Conservation (phyloP, 2,329 filamentous ascomycete genomes). For the Colletotrichum musicola region DNA sequence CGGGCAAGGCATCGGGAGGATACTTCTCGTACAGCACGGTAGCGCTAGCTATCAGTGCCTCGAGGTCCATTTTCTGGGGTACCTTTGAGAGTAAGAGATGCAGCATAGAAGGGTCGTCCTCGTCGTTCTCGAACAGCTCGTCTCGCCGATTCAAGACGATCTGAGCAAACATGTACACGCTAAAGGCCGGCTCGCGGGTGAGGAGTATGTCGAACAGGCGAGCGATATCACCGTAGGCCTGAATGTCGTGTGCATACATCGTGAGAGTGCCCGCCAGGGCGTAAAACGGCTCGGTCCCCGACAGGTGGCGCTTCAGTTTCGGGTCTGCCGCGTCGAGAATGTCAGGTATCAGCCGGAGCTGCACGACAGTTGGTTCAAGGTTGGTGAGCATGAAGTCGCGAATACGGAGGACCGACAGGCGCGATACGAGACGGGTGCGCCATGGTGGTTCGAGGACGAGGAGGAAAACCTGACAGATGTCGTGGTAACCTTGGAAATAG, state of each 20-base stretch:
- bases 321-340: slow-evolving; percentile 82
- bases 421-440: slow-evolving; percentile 75
- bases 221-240: slow-evolving; percentile 88
- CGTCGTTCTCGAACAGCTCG: slow-evolving; percentile 85
- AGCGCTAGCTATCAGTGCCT: slow-evolving; percentile 78
- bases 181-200: slow-evolving; percentile 87
- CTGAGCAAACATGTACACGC: slow-evolving; percentile 91
- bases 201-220: slow-evolving; percentile 93
- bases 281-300: slow-evolving; percentile 86
- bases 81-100: slow-evolving; percentile 90
- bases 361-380: slow-evolving; percentile 82
- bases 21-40: slow-evolving; percentile 71
- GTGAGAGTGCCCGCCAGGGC: slow-evolving; percentile 94
- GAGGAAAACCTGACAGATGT: slow-evolving; percentile 96
- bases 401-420: slow-evolving; percentile 90
- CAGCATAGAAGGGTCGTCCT: slow-evolving; percentile 91
- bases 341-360: slow-evolving; percentile 88
- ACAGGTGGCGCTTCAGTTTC: slow-evolving; percentile 79
- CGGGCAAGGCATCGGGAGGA: slow-evolving; percentile 79
- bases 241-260: slow-evolving; percentile 96
- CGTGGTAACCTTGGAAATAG: slow-evolving; percentile 99
- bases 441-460: slow-evolving; percentile 78
- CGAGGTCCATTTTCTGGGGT: slow-evolving; percentile 83
- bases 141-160: slow-evolving; percentile 84
- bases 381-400: slow-evolving; percentile 98